Evolutionary conservation across 768 basidiomycete genomes (phyloP), one percentile per base, ranked within the genome.

Genomic region (Boletus vermiculosoides): DNA sequence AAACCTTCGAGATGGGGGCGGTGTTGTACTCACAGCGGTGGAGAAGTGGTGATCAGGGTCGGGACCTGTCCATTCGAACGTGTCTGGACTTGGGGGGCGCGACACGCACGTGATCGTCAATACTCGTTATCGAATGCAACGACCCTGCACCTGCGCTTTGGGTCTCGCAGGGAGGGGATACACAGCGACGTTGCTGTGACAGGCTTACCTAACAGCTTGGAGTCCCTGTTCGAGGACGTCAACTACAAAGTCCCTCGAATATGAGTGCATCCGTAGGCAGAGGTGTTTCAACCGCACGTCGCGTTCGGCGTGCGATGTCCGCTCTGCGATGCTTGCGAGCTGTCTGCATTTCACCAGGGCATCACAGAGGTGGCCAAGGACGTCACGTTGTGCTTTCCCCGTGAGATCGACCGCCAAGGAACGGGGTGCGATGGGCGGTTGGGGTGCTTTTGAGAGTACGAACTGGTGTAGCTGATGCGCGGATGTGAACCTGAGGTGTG

Each of bases 41-140:
- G 83, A 83, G 62, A 84, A 82, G 60, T 85, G 81, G 56, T 86
- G 83, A 13, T 77, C 79, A 25, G 83, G 83, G 62, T 84, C 83
- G 5, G 82, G 83, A 4, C 83, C 81, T n/a, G 73, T 79, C 85
- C 85, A 86, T 22, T 70, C 70, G 61, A 85, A 84, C 22, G 60
- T 65, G 45, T 68, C 71, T 34, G 82, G 83, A 50, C 82, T 71
- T 82, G 54, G 33, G 6, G 34, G 16, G 25, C 11, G 44, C n/a
- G 22, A 45, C 9, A 28, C 9, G 23, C 9, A 20, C 20, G 10
- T 22, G 18, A 23, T 45, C 12, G 44, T 53, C 60, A 61, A 31
- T 41, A 37, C 36, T 39, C n/a, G 28, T 5, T 6, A 37, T 44
- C 22, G 22, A 2, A 34, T 25, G n/a, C 34, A 50, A 11, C 13